phyloP scores from a whole-genome alignment of 2,329 filamentous ascomycete species.

The Diplodia scrobiculata region DNA sequence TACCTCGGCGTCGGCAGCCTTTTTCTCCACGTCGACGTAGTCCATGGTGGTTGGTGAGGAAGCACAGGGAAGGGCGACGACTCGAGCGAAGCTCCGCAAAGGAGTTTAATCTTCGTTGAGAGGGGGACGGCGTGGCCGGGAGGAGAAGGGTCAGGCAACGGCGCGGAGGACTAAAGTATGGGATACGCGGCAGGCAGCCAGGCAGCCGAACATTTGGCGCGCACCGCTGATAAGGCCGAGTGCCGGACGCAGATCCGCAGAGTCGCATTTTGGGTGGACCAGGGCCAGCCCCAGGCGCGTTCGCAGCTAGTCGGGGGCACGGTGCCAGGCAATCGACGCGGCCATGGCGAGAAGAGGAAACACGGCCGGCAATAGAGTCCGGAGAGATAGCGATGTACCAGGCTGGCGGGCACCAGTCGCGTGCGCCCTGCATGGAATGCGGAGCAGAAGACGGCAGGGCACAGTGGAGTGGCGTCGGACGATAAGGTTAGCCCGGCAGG shows the following conservation, averaged over 20 bases:
- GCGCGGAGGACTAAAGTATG: conserved; percentile 11
- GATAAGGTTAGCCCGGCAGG: conserved; percentile 17
- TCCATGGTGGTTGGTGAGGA: conserved; percentile 11
- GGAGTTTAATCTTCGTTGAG: conserved; percentile 30
- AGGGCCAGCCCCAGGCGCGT: conserved; percentile 19
- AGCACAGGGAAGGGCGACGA: neutral
- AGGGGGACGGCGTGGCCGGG: neutral
- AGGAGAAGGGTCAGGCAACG: conserved; percentile 1
- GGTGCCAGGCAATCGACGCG: too few relatives aligned
- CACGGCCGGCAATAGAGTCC: conserved; percentile 15
- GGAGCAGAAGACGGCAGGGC: neutral
- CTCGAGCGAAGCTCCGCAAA: conserved; percentile 28
- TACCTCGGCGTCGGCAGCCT: conserved; percentile 38
- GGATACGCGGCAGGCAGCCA: neutral
- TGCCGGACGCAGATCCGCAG: conserved; percentile 17
- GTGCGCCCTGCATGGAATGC: neutral
- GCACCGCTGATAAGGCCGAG: conserved; percentile 28
- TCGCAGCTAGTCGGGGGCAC: neutral
- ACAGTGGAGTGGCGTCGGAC: neutral
- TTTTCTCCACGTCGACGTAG: conserved; percentile 36
- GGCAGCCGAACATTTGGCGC: conserved; percentile 12
- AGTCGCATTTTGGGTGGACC: conserved; percentile 12
- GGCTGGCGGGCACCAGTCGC: conserved; percentile 3
- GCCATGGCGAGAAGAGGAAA: conserved; percentile 4
- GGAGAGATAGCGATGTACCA: conserved; percentile 27